Conservation (phyloP, 2,329 filamentous ascomycete genomes). For the Thermomyces lanuginosus region DNA sequence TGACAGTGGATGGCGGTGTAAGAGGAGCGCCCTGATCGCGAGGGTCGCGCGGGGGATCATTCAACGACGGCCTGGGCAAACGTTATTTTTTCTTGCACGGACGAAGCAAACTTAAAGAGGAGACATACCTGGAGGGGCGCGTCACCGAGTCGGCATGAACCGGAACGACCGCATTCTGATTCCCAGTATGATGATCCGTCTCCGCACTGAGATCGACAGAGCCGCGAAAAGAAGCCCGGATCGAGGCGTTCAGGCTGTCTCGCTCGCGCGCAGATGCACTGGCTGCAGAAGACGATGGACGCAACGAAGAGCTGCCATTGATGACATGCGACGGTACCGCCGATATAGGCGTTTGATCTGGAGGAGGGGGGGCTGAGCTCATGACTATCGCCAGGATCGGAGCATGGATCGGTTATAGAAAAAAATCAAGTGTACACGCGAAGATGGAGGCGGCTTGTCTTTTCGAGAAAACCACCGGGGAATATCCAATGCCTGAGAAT, state of each 20-base stretch:
- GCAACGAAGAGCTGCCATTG: constrained; percentile 39
- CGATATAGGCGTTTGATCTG: constrained; percentile 32
- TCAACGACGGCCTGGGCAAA: constrained; percentile 19
- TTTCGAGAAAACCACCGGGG: no score
- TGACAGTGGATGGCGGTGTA: constrained; percentile 36
- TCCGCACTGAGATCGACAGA: constrained; percentile 20
- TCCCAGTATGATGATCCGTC: no score
- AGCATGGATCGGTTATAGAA: no score
- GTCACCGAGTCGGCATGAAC: no score
- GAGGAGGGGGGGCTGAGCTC: constrained; percentile 23
- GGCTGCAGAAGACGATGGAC: constrained; percentile 17
- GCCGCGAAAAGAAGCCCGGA: constrained; percentile 38
- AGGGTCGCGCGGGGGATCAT: constrained; percentile 37
- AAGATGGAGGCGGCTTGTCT: not conserved
- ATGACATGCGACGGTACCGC: constrained; percentile 41
- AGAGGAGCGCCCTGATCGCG: constrained; percentile 35
- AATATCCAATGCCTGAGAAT: constrained; percentile 1
- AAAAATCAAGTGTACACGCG: not conserved
- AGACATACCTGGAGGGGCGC: no score
- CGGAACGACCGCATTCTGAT: no score
- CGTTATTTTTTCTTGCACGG: no score
- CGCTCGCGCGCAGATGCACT: constrained; percentile 33
- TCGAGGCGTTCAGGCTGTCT: constrained; percentile 42
- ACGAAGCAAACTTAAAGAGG: no score
- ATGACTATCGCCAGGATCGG: no score